Base-by-base conservation (phyloP, 805 yeast genomes). In the Hanseniaspora occidentalis region DNA sequence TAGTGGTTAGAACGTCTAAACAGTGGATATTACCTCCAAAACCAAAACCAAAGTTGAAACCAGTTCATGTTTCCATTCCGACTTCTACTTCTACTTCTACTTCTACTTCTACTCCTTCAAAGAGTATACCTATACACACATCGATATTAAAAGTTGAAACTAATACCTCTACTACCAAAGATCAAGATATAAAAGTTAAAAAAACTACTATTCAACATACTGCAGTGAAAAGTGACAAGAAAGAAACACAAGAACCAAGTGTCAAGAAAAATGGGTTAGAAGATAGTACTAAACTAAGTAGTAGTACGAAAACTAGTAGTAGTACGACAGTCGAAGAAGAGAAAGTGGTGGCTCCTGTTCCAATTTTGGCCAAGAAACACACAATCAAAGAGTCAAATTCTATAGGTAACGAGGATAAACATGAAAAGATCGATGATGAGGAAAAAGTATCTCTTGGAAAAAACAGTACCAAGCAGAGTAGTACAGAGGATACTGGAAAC, bases 1-100 rank as follows among this genome's bases (percentile, higher is more conserved):
- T 50, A 37, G 47, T 49, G 21, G 66, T 69, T 41, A 74, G 69
- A 49, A 78, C 89, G 1, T 79, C 86, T 39, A 79, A 79, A 52
- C 77, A 75, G 52, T 84, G 92, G 88, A 86, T 80, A 6, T 62
- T 82, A 23, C 94, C 94, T 2, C 94, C 94, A 9, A 66, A 92
- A 47, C 92, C 94, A 20, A 79, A 82, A 48, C 82, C 83, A 0
- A 83, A 82, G 17, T 61, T 78, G 38, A 74, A 73, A 48, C 77
- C 77, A 3, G 53, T 41, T 13, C 22, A 35, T 19, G 49, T 40
- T 22, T 44, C 42, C 24, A 34, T 25, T 25, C 33, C 44, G 18
- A 38, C 20, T 21, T 21, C 37, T 22, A 26, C 22, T 16, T 7
- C 31, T 3, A 33, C 25, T 16, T 16, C 27, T 7, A 16, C 19